Conservation (phyloP, 257 asterid species). For the Nicotiana knightiana region DNA sequence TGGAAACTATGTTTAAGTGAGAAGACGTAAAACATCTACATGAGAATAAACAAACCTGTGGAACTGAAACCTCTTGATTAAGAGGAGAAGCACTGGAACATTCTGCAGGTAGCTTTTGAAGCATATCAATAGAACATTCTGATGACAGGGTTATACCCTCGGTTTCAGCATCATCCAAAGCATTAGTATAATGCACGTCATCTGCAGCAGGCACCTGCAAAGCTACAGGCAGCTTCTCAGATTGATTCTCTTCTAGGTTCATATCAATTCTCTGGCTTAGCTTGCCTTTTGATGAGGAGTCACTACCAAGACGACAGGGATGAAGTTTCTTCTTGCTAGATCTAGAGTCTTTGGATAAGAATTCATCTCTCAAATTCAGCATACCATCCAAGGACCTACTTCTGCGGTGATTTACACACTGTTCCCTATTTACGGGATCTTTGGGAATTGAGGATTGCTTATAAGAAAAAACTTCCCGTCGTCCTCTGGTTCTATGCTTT, state of each 20-base stretch:
- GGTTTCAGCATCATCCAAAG: conserved; percentile 27
- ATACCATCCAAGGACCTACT: conserved; percentile 43
- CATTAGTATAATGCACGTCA: conserved; percentile 22
- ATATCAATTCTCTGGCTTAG: conserved; percentile 29
- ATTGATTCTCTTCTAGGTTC: conserved; percentile 24
- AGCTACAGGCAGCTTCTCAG: conserved; percentile 26
- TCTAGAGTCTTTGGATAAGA: conserved; percentile 27
- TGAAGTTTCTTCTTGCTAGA: conserved; percentile 37
- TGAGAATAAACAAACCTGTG: conserved; percentile 42
- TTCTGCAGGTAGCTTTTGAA: conserved; percentile 24
- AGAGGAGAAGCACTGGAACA: conserved; percentile 20
- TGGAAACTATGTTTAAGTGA: background rate
- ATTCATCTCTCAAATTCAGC: conserved; percentile 26
- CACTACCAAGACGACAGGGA: conserved; percentile 29
- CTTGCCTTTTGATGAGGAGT: conserved; percentile 34
- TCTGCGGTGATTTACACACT: conserved; percentile 18
- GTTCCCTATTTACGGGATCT: conserved; percentile 19
- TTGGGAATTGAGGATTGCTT: conserved; percentile 20
- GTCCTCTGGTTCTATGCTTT: conserved; percentile 32
- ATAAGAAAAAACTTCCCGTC: conserved; percentile 27
- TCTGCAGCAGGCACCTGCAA: conserved; percentile 17
- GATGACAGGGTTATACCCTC: conserved; percentile 29
- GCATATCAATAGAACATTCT: conserved; percentile 25
- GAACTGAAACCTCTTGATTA: conserved; percentile 21
- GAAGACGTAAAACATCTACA: background rate